Evolutionary conservation across 2,329 filamentous ascomycete genomes (phyloP).

Genomic region (Xylaria polymorpha): DNA sequence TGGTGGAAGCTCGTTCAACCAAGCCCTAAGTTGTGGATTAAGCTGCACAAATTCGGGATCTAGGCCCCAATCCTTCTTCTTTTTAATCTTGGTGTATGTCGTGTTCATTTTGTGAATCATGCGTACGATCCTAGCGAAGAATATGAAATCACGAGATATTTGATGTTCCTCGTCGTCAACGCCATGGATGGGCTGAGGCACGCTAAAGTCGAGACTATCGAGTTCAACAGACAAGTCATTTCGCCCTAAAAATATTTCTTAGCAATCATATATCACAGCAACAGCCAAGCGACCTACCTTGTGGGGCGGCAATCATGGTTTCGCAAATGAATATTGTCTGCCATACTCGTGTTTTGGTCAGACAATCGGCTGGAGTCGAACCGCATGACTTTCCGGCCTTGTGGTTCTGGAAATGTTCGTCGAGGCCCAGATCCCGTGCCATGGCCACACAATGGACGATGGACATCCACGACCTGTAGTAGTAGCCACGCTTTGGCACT

Average conservation of each 20-base stretch:
- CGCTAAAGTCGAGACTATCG: constrained; percentile 79
- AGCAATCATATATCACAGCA: constrained; percentile 17
- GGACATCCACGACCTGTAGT: constrained; percentile 97
- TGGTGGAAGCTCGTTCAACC: constrained; percentile 79
- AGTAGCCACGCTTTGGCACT: constrained; percentile 93
- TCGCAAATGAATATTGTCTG: constrained; percentile 88
- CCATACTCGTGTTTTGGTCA: constrained; percentile 89
- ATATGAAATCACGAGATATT: constrained; percentile 85
- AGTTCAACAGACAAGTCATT: constrained; percentile 80
- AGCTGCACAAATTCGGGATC: constrained; percentile 85
- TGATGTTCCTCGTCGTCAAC: constrained; percentile 80
- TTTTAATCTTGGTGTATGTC: constrained; percentile 77
- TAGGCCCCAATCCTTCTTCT: constrained; percentile 83
- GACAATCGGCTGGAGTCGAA: constrained; percentile 77
- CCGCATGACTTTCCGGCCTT: constrained; percentile 77
- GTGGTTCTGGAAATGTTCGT: constrained; percentile 87
- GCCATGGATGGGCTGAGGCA: constrained; percentile 72
- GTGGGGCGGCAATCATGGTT: constrained; percentile 91
- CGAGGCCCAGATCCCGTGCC: constrained; percentile 89
- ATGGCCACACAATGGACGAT: constrained; percentile 92
- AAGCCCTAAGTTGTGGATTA: constrained; percentile 80
- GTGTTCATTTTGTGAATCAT: constrained; percentile 83
- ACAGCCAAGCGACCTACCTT: constrained; percentile 68
- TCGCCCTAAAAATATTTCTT: constrained; percentile 65
- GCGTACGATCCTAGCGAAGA: constrained; percentile 80